These are phyloP conservation scores for Coniophora puteana DNA, from an alignment of 1,284 basidiomycete genomes.

Conservation along the genomic window DNA sequence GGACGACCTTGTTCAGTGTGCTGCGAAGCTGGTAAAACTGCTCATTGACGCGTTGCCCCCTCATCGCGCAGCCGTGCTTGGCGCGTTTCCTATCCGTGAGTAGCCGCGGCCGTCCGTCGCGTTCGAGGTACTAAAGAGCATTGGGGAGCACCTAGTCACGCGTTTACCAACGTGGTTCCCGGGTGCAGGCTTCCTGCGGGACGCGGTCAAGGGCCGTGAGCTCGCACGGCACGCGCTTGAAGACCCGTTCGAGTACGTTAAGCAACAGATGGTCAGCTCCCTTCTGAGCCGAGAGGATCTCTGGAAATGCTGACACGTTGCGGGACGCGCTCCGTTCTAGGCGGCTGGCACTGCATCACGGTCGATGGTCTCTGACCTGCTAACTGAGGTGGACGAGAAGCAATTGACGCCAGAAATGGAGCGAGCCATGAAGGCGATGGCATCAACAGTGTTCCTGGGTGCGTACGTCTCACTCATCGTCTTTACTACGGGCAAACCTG, in stretches of 20 bases:
- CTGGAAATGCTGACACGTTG: no score
- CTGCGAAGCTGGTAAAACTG: conserved; percentile 19
- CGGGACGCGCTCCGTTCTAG: no score
- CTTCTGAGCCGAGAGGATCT: not conserved
- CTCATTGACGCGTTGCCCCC: conserved; percentile 20
- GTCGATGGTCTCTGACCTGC: conserved; percentile 28
- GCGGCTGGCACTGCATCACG: conserved; percentile 21
- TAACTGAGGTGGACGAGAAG: conserved; percentile 13
- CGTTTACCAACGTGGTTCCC: conserved; percentile 27
- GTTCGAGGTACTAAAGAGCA: not conserved
- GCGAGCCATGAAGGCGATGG: conserved; percentile 22
- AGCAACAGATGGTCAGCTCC: conserved; percentile 20
- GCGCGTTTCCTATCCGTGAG: conserved; percentile 27
- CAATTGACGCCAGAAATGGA: conserved; percentile 13
- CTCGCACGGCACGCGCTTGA: conserved; percentile 19
- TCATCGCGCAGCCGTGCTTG: conserved; percentile 27
- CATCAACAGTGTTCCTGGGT: conserved; percentile 28
- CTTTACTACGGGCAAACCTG: not conserved
- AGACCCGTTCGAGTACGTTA: conserved; percentile 25
- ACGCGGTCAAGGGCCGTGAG: conserved; percentile 23
- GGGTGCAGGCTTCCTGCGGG: conserved; percentile 23
- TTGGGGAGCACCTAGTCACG: conserved; percentile 15
- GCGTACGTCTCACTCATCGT: not conserved
- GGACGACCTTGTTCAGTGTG: conserved; percentile 22
- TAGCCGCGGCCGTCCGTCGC: not conserved